Evolutionary conservation across 352 stramenopile genomes (phyloP).

Genomic region (Globisporangium paddicum): DNA sequence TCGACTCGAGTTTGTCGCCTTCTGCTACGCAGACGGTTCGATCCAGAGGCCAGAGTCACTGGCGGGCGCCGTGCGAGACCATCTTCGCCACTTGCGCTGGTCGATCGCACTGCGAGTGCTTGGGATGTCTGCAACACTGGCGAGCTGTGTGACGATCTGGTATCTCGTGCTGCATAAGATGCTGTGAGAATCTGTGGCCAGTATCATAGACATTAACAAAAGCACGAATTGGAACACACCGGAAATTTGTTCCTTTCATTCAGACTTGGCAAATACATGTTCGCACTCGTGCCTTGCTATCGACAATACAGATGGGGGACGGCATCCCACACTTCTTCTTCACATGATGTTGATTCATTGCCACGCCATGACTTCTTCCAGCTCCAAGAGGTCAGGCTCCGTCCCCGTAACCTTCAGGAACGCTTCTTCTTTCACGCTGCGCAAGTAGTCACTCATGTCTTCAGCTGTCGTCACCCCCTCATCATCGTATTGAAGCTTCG

Average conservation of each 20-base stretch:
- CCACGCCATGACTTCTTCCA: constrained; percentile 32
- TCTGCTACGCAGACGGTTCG: constrained; percentile 42
- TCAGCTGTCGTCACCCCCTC: not conserved
- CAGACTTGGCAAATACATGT: not conserved
- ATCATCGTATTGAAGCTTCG: not conserved
- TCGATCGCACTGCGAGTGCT: constrained; percentile 28
- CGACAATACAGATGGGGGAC: not conserved
- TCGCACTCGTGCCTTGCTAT: not conserved
- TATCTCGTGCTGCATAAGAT: constrained; percentile 5
- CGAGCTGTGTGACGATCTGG: constrained; percentile 9
- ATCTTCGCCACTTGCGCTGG: constrained; percentile 41
- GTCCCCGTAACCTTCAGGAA: constrained; percentile 10
- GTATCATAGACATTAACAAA: no score
- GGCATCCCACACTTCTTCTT: constrained; percentile 1
- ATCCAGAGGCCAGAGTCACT: constrained; percentile 33
- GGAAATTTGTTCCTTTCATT: not conserved
- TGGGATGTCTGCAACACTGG: constrained; percentile 19
- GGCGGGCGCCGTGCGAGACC: constrained; percentile 25
- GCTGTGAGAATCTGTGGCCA: not conserved
- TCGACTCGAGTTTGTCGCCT: constrained; percentile 50
- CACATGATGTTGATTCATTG: constrained; percentile 17
- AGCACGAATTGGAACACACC: not conserved
- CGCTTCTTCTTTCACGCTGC: constrained; percentile 15
- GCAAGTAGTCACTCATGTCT: constrained; percentile 5
- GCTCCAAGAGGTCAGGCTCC: constrained; percentile 16